Percentiles rank a stretch among this genome's conserved stretches.
phyloP scores from a whole-genome alignment of 352 stramenopile genomes.

The Globisporangium cystogenes region DNA sequence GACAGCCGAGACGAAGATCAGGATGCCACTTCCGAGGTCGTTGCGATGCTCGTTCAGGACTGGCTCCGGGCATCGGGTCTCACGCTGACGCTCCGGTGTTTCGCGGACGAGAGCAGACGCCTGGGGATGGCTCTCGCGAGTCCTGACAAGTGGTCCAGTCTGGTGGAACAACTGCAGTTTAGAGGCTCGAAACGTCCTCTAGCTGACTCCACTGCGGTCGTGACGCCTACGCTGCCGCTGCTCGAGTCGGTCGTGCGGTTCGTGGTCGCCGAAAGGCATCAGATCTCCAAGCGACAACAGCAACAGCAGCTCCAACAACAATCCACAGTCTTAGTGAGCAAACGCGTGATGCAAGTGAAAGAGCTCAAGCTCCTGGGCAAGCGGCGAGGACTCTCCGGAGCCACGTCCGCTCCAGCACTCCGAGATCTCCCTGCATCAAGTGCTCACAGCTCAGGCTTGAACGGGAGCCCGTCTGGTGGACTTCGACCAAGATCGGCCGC shows the following conservation, averaged over 20 bases:
- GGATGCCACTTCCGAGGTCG: slow-evolving; percentile 2
- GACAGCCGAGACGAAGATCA: slow-evolving; percentile 9
- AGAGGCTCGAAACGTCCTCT: neutral
- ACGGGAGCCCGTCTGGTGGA: neutral
- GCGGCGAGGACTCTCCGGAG: slow-evolving; percentile 13
- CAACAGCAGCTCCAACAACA: slow-evolving; percentile 22
- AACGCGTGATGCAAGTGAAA: slow-evolving; percentile 15
- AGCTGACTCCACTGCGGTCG: neutral
- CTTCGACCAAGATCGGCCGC: slow-evolving; percentile 41
- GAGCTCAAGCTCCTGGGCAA: slow-evolving; percentile 25
- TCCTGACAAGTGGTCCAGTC: slow-evolving; percentile 19
- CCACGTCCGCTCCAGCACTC: slow-evolving; percentile 7
- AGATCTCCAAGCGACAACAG: slow-evolving; percentile 10
- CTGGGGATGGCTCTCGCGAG: slow-evolving; percentile 14
- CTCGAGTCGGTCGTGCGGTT: slow-evolving; percentile 14
- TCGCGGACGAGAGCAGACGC: slow-evolving; percentile 30
- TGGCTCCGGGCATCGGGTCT: slow-evolving; percentile 34
- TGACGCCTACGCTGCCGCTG: slow-evolving; percentile 1
- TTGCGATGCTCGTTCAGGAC: slow-evolving; percentile 39
- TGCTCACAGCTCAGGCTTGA: neutral
- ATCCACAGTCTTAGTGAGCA: slow-evolving; percentile 34
- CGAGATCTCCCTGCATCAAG: slow-evolving; percentile 2
- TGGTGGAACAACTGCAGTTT: slow-evolving; percentile 16
- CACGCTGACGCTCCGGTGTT: slow-evolving; percentile 25
- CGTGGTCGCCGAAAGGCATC: slow-evolving; percentile 3